Conservation (phyloP, 768 basidiomycete species). For the Boletus reticuloceps region DNA sequence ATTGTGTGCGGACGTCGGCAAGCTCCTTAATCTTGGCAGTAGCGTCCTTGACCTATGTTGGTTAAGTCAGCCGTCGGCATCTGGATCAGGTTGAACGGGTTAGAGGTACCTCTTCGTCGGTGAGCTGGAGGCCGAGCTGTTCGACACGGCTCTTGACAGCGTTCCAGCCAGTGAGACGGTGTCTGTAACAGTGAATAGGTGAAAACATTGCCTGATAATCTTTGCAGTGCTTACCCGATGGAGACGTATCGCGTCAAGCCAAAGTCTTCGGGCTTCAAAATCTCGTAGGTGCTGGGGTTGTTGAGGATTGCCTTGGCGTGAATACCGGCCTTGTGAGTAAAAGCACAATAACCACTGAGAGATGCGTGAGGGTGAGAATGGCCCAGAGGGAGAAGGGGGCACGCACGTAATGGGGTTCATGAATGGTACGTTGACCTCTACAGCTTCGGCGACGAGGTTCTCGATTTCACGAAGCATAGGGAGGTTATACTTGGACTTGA, state of each 20-base stretch:
- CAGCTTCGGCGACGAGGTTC: constrained; percentile 97
- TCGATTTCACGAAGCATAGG: constrained; percentile 97
- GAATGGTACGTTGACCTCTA: constrained; percentile 97
- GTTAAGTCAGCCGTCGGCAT: constrained; percentile 2
- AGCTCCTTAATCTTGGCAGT: constrained; percentile 99
- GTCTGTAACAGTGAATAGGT: constrained; percentile 42
- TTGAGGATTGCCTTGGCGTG: constrained; percentile 99
- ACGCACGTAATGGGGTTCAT: constrained; percentile 89
- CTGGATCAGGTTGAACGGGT: neutral
- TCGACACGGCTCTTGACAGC: constrained; percentile 99
- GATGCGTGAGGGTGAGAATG: neutral
- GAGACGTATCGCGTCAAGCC: constrained; percentile 97
- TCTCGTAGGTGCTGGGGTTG: constrained; percentile 99
- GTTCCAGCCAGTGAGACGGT: constrained; percentile 98
- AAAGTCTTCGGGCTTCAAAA: constrained; percentile 98
- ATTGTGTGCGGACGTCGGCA: constrained; percentile 96
- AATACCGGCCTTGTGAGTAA: constrained; percentile 99
- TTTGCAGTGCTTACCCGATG: constrained; percentile 61
- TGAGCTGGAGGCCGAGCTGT: constrained; percentile 86
- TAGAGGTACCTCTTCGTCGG: constrained; percentile 73
- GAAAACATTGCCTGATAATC: neutral
- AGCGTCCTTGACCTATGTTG: constrained; percentile 85
- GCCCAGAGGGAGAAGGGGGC: neutral
- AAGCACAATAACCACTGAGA: constrained; percentile 93
- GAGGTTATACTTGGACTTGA: constrained; percentile 99